Conservation (phyloP, 495 filamentous ascomycete species). For the Talaromyces nanjingensis region DNA sequence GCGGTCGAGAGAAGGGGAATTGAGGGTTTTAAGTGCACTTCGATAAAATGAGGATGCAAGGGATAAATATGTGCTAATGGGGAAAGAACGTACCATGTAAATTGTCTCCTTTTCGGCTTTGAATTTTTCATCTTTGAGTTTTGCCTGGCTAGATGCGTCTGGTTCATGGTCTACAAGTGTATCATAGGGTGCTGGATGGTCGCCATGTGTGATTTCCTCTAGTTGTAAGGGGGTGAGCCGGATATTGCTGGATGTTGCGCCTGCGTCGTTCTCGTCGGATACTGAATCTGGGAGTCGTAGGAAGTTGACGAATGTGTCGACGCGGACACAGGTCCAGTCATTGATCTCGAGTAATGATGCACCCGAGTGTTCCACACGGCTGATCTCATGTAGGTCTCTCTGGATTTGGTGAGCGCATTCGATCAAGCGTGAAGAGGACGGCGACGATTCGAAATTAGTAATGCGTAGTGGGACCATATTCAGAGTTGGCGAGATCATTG, state of each 20-base stretch:
- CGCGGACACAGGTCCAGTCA: slow-evolving; percentile 29
- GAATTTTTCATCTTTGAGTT: not conserved
- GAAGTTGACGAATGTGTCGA: slow-evolving; percentile 31
- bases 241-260: not conserved
- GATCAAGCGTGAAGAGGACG: not conserved
- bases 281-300: slow-evolving; percentile 23
- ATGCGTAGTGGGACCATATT: slow-evolving; percentile 31
- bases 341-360: slow-evolving; percentile 28
- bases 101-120: not conserved
- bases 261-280: not conserved
- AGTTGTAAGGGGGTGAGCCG: not conserved
- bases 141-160: not conserved
- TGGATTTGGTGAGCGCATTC: slow-evolving; percentile 23
- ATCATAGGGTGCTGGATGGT: not conserved
- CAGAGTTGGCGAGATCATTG: slow-evolving; percentile 24
- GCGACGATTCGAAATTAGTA: not conserved
- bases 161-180: not conserved
- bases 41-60: not conserved
- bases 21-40: not conserved
- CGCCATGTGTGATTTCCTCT: not conserved
- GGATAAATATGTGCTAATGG: not conserved
- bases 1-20: not conserved
- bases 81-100: slow-evolving; percentile 4
- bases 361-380: slow-evolving; percentile 20
- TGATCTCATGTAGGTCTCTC: slow-evolving; percentile 26